phyloP scores from a whole-genome alignment of 1,284 basidiomycete genomes.

The Gomphus bonarii region DNA sequence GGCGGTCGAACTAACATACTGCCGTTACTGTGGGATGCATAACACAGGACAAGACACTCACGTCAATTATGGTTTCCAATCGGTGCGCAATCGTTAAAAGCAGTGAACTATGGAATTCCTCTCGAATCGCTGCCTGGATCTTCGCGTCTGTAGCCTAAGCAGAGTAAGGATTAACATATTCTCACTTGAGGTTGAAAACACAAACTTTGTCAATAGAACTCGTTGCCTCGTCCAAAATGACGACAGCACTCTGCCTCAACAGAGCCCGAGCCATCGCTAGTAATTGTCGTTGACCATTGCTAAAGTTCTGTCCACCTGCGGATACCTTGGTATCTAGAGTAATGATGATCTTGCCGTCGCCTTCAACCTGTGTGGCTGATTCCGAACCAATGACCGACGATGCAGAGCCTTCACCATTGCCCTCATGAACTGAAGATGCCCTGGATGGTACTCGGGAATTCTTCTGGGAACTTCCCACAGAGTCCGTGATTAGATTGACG shows the following conservation, averaged over 20 bases:
- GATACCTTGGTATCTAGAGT: conserved; percentile 67
- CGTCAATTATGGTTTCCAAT: conserved; percentile 57
- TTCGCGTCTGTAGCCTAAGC: conserved; percentile 62
- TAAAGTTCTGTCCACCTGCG: conserved; percentile 75
- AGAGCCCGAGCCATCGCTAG: conserved; percentile 75
- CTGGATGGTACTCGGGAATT: conserved; percentile 31
- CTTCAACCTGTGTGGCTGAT: conserved; percentile 20
- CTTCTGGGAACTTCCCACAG: conserved; percentile 17
- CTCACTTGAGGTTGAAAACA: conserved; percentile 11
- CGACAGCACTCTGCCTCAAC: conserved; percentile 63
- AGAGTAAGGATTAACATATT: conserved; percentile 14
- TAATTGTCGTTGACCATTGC: conserved; percentile 76
- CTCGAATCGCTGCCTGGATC: conserved; percentile 73
- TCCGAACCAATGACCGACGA: conserved; percentile 27
- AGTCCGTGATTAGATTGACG: conserved; percentile 36
- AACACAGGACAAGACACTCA: not conserved
- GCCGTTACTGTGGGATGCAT: not conserved
- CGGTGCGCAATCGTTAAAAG: conserved; percentile 62
- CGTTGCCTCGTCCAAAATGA: conserved; percentile 80
- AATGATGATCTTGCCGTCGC: conserved; percentile 43
- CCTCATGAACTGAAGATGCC: conserved; percentile 26
- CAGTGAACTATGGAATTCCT: conserved; percentile 60
- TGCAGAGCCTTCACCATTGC: conserved; percentile 22
- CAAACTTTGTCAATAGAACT: conserved; percentile 46
- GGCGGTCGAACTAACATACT: conserved; percentile 50